phyloP scores from a whole-genome alignment of 768 basidiomycete genomes.

The Asterophora lycoperdoides region DNA sequence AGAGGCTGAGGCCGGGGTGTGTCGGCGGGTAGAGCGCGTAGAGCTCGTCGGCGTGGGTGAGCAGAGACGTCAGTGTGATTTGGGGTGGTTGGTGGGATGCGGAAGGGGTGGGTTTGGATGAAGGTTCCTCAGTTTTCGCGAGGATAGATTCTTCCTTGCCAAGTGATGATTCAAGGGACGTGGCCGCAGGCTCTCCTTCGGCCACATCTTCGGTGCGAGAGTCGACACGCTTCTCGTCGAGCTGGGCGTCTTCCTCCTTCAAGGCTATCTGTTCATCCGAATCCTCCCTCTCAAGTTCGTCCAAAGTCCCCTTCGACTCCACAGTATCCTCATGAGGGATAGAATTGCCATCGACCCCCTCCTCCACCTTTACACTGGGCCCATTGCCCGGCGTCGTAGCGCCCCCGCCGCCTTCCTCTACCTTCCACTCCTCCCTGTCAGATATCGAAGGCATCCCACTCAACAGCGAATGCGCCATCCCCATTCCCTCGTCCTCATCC shows the following conservation, averaged over 20 bases:
- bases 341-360: too few relatives aligned
- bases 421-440: conserved; percentile 19
- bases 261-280: too few relatives aligned
- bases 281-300: too few relatives aligned
- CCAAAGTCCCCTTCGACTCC: too few relatives aligned
- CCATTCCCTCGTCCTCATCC: conserved; percentile 53
- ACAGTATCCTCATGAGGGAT: too few relatives aligned
- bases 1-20: conserved; percentile 48
- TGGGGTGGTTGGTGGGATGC: not conserved
- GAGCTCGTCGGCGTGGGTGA: conserved; percentile 56
- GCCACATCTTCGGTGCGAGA: not conserved
- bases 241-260: not conserved
- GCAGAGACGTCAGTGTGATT: conserved; percentile 42
- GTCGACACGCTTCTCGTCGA: not conserved
- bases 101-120: not conserved
- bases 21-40: conserved; percentile 55
- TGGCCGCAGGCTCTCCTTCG: not conserved
- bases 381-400: too few relatives aligned
- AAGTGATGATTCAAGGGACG: not conserved
- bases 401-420: not conserved
- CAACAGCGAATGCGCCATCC: conserved; percentile 76
- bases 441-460: conserved; percentile 58
- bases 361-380: not conserved
- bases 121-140: not conserved
- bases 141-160: not conserved